Base-by-base conservation (phyloP, 805 yeast species). In the Candida incommunis region DNA sequence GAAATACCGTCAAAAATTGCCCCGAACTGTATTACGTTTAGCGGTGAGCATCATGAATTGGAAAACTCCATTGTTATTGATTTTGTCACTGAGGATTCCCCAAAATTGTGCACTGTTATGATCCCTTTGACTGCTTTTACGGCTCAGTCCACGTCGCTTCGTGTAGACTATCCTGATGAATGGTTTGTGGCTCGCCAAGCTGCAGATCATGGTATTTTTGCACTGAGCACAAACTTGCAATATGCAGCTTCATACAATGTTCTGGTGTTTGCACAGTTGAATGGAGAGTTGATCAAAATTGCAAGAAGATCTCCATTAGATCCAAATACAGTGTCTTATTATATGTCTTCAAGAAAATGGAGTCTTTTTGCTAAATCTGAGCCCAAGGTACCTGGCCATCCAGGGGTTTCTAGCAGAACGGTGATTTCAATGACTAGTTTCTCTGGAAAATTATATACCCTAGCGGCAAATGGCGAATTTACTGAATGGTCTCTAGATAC, bases 331-430 rank as follows among this genome's bases (percentile, higher is more conserved):
- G 7, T 9, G 20, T 11, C 37, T 18, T 9, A 11, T 7, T 31
- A 5, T n/a, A 11, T 31, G 37, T 13, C 20, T n/a, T 11, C 11
- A 11, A 31, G n/a, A 16, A 31, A 31, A 18, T 31, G 37, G 37
- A 4, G 18, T 13, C 20, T 31, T 16, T 31, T 31, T 31, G 5
- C 18, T 18, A 31, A 31, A 16, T 9, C 37, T 9, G 37, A 31
- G n/a, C 37, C 37, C 37, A 31, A 16, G 20, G 37, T 31, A 11
- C 37, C 37, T 31, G 37, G 37, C n/a, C 37, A n/a, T 31, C 18
- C 37, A 5, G 37, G 37, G 5, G 20, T 31, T 18, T 31, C 37
- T 7, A 16, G 11, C 13, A 31, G 37, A 16, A 13, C 37, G 7
- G 37, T 31, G 5, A 18, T 31, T 5, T 31, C 37, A 4, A 31